Evolutionary conservation across 495 filamentous ascomycete species (phyloP).

Genomic region (Pseudotulostoma volvatum): DNA sequence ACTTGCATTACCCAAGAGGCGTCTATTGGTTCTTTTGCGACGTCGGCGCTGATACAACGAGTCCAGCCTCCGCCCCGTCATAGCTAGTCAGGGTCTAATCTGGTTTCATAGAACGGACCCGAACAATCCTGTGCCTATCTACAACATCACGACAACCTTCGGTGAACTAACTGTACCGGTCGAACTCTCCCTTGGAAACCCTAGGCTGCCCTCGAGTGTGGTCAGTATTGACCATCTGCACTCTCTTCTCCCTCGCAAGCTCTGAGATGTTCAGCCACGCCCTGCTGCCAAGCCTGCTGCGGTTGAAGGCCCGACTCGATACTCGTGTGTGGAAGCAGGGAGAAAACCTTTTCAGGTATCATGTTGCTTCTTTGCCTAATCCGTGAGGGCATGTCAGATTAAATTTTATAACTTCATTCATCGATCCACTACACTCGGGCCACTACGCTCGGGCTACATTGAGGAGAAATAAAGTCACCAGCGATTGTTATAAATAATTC

Average conservation of each 20-base stretch:
- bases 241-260: conserved; percentile 65
- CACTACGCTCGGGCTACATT: too few relatives aligned
- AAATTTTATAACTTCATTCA: too few relatives aligned
- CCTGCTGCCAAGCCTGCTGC: conserved; percentile 61
- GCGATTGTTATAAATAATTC: too few relatives aligned
- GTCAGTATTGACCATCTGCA: conserved; percentile 89
- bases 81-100: too few relatives aligned
- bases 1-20: conserved; percentile 49
- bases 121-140: conserved; percentile 70
- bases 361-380: conserved; percentile 56
- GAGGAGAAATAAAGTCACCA: too few relatives aligned
- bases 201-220: conserved; percentile 48
- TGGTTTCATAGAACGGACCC: conserved; percentile 45
- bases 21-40: conserved; percentile 78
- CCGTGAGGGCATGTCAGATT: conserved; percentile 7
- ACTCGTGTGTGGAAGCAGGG: conserved; percentile 69
- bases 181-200: conserved; percentile 29
- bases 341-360: conserved; percentile 70
- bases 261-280: conserved; percentile 73
- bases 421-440: too few relatives aligned
- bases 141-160: conserved; percentile 68
- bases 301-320: conserved; percentile 56
- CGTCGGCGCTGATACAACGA: conserved; percentile 58
- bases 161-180: conserved; percentile 69
- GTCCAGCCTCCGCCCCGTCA: too few relatives aligned